These are phyloP conservation scores for Nitzschia putrida DNA, from an alignment of 108 stramenopile genomes.

Conservation along the genomic window DNA sequence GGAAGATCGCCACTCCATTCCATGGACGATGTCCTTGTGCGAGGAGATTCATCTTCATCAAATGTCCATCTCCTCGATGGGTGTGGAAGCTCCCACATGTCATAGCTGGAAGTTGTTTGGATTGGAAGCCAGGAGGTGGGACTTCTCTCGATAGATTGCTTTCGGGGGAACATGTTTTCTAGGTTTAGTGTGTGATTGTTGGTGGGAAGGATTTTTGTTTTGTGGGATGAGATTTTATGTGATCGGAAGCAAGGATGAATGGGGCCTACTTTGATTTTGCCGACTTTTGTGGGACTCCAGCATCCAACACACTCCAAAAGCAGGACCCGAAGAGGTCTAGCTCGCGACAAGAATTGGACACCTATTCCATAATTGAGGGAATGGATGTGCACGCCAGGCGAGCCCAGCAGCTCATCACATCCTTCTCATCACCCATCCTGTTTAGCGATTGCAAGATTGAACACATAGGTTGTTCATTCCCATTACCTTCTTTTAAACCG, in stretches of 20 bases:
- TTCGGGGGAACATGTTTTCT: constrained; percentile 2
- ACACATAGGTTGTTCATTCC: neutral
- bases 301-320: neutral
- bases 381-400: constrained; percentile 1
- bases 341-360: neutral
- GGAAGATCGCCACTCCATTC: neutral
- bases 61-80: constrained; percentile 5
- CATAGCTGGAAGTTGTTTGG: constrained; percentile 27
- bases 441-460: constrained; percentile 21
- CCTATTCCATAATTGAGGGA: neutral
- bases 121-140: constrained; percentile 32
- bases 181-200: neutral
- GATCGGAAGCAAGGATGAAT: neutral
- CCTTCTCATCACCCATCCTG: neutral
- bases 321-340: neutral
- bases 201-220: neutral
- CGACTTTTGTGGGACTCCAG: constrained; percentile 10
- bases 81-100: constrained; percentile 32
- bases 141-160: neutral
- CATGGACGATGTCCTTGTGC: neutral
- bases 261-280: neutral
- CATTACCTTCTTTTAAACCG: constrained; percentile 1
- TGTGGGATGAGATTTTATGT: neutral
- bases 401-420: neutral
- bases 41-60: constrained; percentile 4